Percentiles rank a stretch among this genome's conserved stretches.
Evolutionary conservation across 225 moss, liverwort and hornwort species (phyloP).

Genomic region (Polytrichum commune): DNA sequence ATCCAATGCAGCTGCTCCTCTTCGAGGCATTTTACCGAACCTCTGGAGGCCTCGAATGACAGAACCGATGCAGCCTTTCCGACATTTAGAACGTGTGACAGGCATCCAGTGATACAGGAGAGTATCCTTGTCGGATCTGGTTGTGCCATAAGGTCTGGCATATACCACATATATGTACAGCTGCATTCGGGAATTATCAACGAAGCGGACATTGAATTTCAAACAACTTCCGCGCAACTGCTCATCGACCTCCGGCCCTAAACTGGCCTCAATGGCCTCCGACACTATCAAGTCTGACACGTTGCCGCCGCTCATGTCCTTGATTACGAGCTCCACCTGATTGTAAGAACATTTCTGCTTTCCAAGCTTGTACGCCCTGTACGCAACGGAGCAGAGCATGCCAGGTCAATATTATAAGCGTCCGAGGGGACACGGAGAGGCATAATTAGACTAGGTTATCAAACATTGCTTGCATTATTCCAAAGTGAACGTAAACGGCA

Average conservation of each 20-base stretch:
- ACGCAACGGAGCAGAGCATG: conserved; percentile 7
- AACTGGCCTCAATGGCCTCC: conserved; percentile 92
- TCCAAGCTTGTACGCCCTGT: conserved; percentile 98
- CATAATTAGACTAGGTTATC: too few species aligned
- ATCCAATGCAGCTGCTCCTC: conserved; percentile 74
- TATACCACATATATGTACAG: conserved; percentile 96
- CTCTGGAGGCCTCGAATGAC: conserved; percentile 96
- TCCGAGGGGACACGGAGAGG: too few species aligned
- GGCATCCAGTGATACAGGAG: conserved; percentile 90
- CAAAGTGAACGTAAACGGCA: too few species aligned
- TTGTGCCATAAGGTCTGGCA: conserved; percentile 73
- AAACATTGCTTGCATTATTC: too few species aligned
- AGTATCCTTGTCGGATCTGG: conserved; percentile 58
- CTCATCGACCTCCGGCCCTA: conserved; percentile 87
- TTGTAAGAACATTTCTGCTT: conserved; percentile 99
- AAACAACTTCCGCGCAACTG: conserved; percentile 91
- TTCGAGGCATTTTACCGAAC: conserved; percentile 96
- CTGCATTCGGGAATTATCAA: conserved; percentile 84
- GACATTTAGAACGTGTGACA: conserved; percentile 91
- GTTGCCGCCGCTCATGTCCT: conserved; percentile 69
- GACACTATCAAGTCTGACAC: conserved; percentile 79
- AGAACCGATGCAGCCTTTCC: conserved; percentile 95
- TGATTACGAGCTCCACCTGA: conserved; percentile 94
- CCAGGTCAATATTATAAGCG: too few species aligned
- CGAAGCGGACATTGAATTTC: conserved; percentile 96